Conservation (phyloP, 208 protist genomes). For the Crithidia fasciculata region DNA sequence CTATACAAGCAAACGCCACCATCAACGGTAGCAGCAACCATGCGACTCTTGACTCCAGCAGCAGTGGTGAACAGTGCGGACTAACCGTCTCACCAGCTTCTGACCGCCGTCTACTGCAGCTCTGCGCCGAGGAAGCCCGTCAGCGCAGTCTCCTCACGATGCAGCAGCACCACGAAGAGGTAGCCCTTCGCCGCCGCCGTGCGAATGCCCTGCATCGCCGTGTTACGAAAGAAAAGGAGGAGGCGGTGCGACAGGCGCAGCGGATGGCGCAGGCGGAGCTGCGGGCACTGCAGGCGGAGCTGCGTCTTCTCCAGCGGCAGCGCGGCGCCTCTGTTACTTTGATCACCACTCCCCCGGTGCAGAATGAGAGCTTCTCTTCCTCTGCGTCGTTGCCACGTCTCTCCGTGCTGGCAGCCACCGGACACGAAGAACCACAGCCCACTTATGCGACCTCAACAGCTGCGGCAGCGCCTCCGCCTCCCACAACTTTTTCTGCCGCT, state of each 20-base stretch:
- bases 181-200: slow-evolving; percentile 27
- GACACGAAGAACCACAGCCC: too few relatives aligned
- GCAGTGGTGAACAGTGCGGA: too few relatives aligned
- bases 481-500: background rate
- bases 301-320: slow-evolving; percentile 18
- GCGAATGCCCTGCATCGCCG: slow-evolving; percentile 19
- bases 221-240: slow-evolving; percentile 22
- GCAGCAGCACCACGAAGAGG: slow-evolving; percentile 31
- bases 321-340: background rate
- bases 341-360: background rate
- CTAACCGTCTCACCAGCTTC: background rate
- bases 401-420: background rate
- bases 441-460: too few relatives aligned
- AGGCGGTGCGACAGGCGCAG: slow-evolving; percentile 19
- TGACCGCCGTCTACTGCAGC: slow-evolving; percentile 1
- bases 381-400: background rate
- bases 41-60: too few relatives aligned
- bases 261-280: slow-evolving; percentile 17
- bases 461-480: too few relatives aligned
- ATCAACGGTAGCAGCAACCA: too few relatives aligned
- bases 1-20: too few relatives aligned
- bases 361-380: background rate
- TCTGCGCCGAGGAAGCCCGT: slow-evolving; percentile 19
- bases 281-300: slow-evolving; percentile 25
- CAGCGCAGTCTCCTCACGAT: slow-evolving; percentile 9